Evolutionary conservation across 176 grass and related monocot genomes (phyloP).

Genomic region (Oryza glaberrima): DNA sequence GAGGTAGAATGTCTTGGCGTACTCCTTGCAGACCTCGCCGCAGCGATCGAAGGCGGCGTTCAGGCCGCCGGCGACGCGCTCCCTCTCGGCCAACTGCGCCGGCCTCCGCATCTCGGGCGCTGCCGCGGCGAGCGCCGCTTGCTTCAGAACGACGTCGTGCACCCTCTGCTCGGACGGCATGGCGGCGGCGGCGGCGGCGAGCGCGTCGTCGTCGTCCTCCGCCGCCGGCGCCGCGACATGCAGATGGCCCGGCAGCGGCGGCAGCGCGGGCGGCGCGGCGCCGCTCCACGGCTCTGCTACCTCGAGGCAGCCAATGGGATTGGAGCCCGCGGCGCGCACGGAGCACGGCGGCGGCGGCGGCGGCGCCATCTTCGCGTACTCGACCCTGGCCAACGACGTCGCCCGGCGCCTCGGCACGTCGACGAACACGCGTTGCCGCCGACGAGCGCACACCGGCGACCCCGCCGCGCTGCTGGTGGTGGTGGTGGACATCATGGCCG

Average conservation of each 20-base stretch:
- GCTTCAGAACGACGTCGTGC: constrained; percentile 74
- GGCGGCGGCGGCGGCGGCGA: neutral
- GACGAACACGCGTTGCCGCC: neutral
- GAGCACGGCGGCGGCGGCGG: constrained; percentile 30
- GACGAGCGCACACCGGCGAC: neutral
- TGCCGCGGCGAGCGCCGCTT: constrained; percentile 59
- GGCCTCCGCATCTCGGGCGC: constrained; percentile 18
- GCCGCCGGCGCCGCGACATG: constrained; percentile 23
- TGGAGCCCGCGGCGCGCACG: constrained; percentile 30
- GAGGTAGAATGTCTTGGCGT: constrained; percentile 96
- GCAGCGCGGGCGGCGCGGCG: neutral
- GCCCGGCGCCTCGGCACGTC: neutral
- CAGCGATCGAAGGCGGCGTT: constrained; percentile 70
- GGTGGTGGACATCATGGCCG: constrained; percentile 36
- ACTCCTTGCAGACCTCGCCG: constrained; percentile 86
- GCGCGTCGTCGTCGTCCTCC: neutral
- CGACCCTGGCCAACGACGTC: neutral
- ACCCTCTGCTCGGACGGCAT: constrained; percentile 72
- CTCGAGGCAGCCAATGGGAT: constrained; percentile 45
- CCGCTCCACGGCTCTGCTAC: constrained; percentile 40
- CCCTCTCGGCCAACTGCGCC: constrained; percentile 21
- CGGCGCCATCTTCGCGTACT: neutral
- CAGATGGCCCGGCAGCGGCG: constrained; percentile 17
- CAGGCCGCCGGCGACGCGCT: constrained; percentile 44
- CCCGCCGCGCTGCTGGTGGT: neutral